Evolutionary conservation across 2,329 filamentous ascomycete genomes (phyloP).

Genomic region (Tricladium varicosporioides): DNA sequence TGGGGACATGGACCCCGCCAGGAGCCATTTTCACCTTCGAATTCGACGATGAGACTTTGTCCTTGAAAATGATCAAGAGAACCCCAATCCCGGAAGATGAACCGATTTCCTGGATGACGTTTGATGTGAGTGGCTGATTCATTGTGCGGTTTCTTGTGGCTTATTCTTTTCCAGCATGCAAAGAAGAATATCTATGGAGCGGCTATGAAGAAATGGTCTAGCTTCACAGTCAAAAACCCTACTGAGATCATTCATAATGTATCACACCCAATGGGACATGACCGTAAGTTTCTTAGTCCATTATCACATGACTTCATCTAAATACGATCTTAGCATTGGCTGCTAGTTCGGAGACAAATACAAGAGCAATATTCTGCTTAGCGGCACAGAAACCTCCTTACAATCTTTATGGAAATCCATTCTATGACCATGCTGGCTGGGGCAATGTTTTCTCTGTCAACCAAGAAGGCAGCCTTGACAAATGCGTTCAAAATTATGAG

Average conservation of each 20-base stretch:
- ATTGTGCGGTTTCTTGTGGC: neutral
- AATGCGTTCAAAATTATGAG: slow-evolving; percentile 70
- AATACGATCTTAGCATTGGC: slow-evolving; percentile 51
- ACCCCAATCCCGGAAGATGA: slow-evolving; percentile 80
- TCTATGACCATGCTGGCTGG: slow-evolving; percentile 81
- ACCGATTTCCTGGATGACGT: slow-evolving; percentile 92
- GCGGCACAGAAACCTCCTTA: slow-evolving; percentile 76
- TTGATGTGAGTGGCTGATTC: slow-evolving; percentile 60
- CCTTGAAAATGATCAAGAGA: slow-evolving; percentile 72
- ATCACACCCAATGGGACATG: slow-evolving; percentile 72
- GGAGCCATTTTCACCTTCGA: slow-evolving; percentile 87
- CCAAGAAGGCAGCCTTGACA: slow-evolving; percentile 52
- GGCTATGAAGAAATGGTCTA: slow-evolving; percentile 92
- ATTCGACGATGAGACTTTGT: slow-evolving; percentile 79
- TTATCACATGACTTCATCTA: slow-evolving; percentile 8
- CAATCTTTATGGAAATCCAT: slow-evolving; percentile 84
- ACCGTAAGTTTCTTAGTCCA: slow-evolving; percentile 53
- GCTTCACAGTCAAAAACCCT: slow-evolving; percentile 72
- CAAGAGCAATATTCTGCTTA: slow-evolving; percentile 84
- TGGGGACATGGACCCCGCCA: slow-evolving; percentile 87
- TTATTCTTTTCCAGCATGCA: slow-evolving; percentile 56
- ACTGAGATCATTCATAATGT: slow-evolving; percentile 72
- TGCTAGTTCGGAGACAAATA: slow-evolving; percentile 69
- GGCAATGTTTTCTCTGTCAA: slow-evolving; percentile 73
- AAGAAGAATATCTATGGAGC: slow-evolving; percentile 86